These are phyloP conservation scores for Jatropha curcas DNA, from an alignment of 345 rosid species.

Conservation along the genomic window DNA sequence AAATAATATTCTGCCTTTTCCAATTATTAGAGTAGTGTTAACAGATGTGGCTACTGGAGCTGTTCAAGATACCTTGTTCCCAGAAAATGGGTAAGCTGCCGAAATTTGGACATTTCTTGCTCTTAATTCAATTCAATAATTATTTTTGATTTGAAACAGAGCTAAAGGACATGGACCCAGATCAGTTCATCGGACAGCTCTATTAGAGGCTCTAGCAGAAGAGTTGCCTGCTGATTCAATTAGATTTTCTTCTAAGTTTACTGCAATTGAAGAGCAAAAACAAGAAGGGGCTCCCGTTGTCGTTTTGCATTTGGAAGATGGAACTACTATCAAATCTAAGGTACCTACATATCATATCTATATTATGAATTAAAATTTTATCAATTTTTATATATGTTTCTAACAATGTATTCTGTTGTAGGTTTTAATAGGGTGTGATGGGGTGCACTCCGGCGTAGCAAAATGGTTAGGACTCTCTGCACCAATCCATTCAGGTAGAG, in stretches of 20 bases:
- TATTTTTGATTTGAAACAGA: no score
- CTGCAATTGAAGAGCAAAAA: constrained; percentile 19
- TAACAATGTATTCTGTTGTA: background rate
- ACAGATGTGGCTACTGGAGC: constrained; percentile 11
- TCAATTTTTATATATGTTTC: no score
- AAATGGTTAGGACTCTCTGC: constrained; percentile 35
- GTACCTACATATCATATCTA: constrained; percentile 13
- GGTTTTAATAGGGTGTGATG: constrained; percentile 47
- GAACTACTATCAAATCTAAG: constrained; percentile 37
- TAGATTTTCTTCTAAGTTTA: constrained; percentile 37
- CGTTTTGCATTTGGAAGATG: constrained; percentile 32
- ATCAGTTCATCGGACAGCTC: constrained; percentile 26
- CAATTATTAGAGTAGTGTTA: background rate
- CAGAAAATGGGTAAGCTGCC: background rate
- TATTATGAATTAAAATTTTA: background rate
- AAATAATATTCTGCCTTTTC: background rate
- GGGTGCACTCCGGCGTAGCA: constrained; percentile 39
- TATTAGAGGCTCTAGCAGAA: constrained; percentile 34
- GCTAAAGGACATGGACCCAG: constrained; percentile 7
- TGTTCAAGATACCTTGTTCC: background rate
- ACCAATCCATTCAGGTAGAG: constrained; percentile 33
- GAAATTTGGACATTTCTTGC: no score
- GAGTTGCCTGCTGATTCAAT: constrained; percentile 34
- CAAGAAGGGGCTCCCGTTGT: constrained; percentile 9
- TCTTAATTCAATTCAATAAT: no score